Evolutionary conservation across 2,329 filamentous ascomycete species (phyloP), one percentile per base, ranked within the genome.

Genomic region (Neopestalotiopsis rosae): DNA sequence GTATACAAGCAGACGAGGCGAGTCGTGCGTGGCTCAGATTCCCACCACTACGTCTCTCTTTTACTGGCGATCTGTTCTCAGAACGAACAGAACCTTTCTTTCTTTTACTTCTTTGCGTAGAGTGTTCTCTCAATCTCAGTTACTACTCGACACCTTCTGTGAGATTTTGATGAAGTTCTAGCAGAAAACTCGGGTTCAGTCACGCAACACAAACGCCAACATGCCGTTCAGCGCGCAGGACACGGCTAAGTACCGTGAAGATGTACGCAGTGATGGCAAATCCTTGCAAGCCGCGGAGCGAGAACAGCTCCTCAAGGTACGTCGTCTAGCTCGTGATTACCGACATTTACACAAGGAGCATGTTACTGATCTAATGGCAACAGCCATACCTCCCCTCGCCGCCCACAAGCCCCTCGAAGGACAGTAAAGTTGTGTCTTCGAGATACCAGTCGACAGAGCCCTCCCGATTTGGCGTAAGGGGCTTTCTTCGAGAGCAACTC

Each of bases 401-500:
- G 17, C 65, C 65, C 9, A 14, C 65, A 76, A 75, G 65, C 7
- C 65, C 56, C 17, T 24, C 32, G 4, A 9, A 20, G 13, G 40
- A 75, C 69, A 76, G 74, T 74, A 76, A 73, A 69, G 75, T 72
- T 66, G 74, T 24, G 10, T 30, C 28, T 4, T 62, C 59, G 59
- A 62, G 59, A 40, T 30, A 40, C 32, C 40, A 62, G 40, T 3
- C 4, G 24, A 9, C 40, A 49, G 72, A 76, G 14, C 78, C 80
- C 42, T 84, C 84, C 24, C 83, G 83, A 61, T 81, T 90, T 20
- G 89, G 89, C 28, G 77, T 92, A 69, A 87, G 89, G 70, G 86
- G 86, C 67, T 89, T 93, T 75, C 74, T 94, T 58, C 85, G 83
- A 70, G 84, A 82, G 66, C 88, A 91, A 76, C 79, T 95, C 57